Evolutionary conservation across 2,329 filamentous ascomycete genomes (phyloP).

Genomic region (Xylogone sp.): DNA sequence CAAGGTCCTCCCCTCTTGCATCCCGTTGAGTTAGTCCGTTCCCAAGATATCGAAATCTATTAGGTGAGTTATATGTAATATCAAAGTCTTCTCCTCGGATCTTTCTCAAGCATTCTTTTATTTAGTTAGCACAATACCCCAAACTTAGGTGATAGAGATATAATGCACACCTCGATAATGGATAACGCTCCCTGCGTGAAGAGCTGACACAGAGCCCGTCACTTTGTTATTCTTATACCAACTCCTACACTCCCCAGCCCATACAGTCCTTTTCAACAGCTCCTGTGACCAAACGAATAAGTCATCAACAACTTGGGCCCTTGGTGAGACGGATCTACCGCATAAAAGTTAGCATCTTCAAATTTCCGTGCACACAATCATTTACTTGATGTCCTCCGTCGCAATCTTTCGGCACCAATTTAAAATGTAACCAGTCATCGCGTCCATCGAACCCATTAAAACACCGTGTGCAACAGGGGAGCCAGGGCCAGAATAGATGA

Average conservation of each 20-base stretch:
- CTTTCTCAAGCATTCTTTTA: slow-evolving; percentile 29
- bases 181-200: slow-evolving; percentile 2
- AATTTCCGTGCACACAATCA: too few relatives aligned
- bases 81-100: slow-evolving; percentile 46
- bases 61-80: slow-evolving; percentile 38
- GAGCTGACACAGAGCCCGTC: not conserved
- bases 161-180: slow-evolving; percentile 16
- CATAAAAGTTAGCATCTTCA: too few relatives aligned
- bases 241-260: slow-evolving; percentile 32
- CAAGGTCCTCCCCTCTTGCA: slow-evolving; percentile 22
- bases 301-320: slow-evolving; percentile 37
- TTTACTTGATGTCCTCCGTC: slow-evolving; percentile 28
- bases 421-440: slow-evolving; percentile 30
- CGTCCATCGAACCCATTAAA: slow-evolving; percentile 19
- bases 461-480: slow-evolving; percentile 6
- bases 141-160: not conserved
- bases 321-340: too few relatives aligned
- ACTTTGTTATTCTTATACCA: slow-evolving; percentile 5
- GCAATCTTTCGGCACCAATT: slow-evolving; percentile 28
- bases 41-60: slow-evolving; percentile 45
- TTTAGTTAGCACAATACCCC: not conserved
- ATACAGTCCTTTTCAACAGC: slow-evolving; percentile 49
- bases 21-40: slow-evolving; percentile 38
- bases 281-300: slow-evolving; percentile 42
- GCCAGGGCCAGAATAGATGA: slow-evolving; percentile 4